A percentile compares a stretch with the other conserved stretches of the same genome.
phyloP scores from a whole-genome alignment of 2,329 filamentous ascomycete species.

The Colletotrichum liriopes region DNA sequence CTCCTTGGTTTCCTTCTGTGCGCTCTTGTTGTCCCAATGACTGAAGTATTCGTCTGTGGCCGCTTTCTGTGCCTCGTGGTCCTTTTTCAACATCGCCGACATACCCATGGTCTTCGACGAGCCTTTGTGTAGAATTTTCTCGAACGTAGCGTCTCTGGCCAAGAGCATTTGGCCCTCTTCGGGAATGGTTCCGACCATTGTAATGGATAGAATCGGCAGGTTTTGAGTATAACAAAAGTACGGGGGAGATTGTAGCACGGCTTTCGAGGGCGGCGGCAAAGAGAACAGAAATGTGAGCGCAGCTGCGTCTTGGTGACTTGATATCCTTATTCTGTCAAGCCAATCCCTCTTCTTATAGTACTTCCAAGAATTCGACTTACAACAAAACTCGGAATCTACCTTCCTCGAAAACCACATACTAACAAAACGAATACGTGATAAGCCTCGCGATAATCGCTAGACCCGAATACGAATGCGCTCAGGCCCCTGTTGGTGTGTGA shows the following conservation, averaged over 20 bases:
- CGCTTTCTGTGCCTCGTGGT: constrained; percentile 80
- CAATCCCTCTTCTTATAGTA: neutral
- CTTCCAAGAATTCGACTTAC: too few relatives aligned
- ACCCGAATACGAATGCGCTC: constrained; percentile 40
- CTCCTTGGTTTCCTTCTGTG: constrained; percentile 84
- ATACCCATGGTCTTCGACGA: constrained; percentile 77
- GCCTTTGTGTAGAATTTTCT: constrained; percentile 79
- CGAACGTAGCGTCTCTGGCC: constrained; percentile 79
- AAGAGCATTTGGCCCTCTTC: constrained; percentile 25
- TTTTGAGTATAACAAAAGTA: neutral
- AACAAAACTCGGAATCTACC: neutral
- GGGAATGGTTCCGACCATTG: neutral
- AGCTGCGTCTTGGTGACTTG: neutral
- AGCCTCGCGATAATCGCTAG: neutral
- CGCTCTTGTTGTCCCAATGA: constrained; percentile 92
- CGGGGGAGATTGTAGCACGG: neutral
- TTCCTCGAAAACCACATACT: neutral
- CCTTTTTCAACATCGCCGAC: constrained; percentile 88
- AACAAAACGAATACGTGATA: constrained; percentile 33
- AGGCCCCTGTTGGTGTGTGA: neutral
- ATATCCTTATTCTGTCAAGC: neutral
- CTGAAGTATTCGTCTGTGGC: constrained; percentile 95
- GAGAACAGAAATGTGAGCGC: neutral
- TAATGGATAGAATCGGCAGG: neutral
- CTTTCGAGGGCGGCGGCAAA: too few relatives aligned